Evolutionary conservation across 768 basidiomycete species (phyloP), one percentile per base, ranked within the genome.

Genomic region (Macrocybe gigantea): DNA sequence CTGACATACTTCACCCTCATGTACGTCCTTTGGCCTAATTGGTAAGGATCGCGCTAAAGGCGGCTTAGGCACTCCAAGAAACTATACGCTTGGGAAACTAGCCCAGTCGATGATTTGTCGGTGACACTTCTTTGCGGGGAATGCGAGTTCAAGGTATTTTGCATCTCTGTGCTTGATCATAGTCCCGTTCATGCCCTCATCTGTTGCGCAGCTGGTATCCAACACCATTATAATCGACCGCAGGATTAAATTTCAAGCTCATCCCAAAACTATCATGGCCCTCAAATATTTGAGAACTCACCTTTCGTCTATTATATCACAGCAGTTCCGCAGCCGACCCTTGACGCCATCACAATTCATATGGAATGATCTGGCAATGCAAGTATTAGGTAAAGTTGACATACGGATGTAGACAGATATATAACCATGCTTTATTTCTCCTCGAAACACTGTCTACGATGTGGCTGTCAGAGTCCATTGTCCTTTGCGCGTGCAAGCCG

Each of bases 1-100:
- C 61, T 95, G 44, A 72, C 76, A 11, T 95, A 93, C 63, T 96
- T 93, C 63, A 94, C 92, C 1, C 71, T 95, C 34, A 94, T 93
- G 90, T 89, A 54, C 52, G 76, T 63, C 34, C 38, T 33, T 15
- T n/a, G 0, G 7, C n/a, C 41, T 32, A 10, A 43, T 32, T 32
- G 2, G 10, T 32, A 44, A 22, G 53, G 39, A 56, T 50, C 51
- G 48, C 47, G n/a, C 51, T 51, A 51, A 43, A 1, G 47, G 13
- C 32, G 34, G 15, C 50, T 40, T 45, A 93, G 93, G 91, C 92
- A 93, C 60, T 94, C 93, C 6, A 96, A 92, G 67, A 92, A 82
- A 62, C 66, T 94, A 29, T 95, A 91, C 65, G 88, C 79, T 12
- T 96, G 93, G 93, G 95, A 98, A 64, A 92, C 87, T 0, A 83